Conservation (phyloP, 2,329 filamentous ascomycete species). For the Fusarium tanahbumbuense region DNA sequence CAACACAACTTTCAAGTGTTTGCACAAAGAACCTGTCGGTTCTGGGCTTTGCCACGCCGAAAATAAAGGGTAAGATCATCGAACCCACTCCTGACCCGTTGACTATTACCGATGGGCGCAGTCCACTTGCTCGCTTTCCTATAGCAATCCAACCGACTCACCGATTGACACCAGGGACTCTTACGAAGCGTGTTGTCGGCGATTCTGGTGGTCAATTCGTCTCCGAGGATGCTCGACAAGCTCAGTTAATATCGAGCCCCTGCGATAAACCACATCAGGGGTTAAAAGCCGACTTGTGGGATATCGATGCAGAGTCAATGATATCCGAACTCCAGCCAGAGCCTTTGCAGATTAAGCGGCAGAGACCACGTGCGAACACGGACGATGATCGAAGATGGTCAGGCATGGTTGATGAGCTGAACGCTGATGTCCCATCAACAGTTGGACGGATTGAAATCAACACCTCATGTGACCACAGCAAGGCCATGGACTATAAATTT, state of each 20-base stretch:
- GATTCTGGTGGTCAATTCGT: slow-evolving; percentile 41
- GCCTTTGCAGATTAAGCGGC: slow-evolving; percentile 40
- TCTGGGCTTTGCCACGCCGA: slow-evolving; percentile 15
- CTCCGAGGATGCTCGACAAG: slow-evolving; percentile 32
- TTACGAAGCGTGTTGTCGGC: slow-evolving; percentile 41
- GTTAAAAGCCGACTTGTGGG: slow-evolving; percentile 41
- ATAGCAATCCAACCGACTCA: slow-evolving; percentile 41
- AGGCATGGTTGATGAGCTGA: slow-evolving; percentile 19
- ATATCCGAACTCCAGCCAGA: slow-evolving; percentile 42
- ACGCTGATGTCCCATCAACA: slow-evolving; percentile 4
- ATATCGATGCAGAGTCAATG: slow-evolving; percentile 29
- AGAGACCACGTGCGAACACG: slow-evolving; percentile 8
- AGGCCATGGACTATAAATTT: neutral
- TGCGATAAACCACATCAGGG: slow-evolving; percentile 27
- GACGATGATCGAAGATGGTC: slow-evolving; percentile 30
- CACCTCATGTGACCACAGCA: neutral
- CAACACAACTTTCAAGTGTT: slow-evolving; percentile 7
- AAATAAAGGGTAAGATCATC: neutral
- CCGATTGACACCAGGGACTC: slow-evolving; percentile 43
- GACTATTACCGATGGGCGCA: slow-evolving; percentile 27
- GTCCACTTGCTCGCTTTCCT: slow-evolving; percentile 46
- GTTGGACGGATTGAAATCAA: slow-evolving; percentile 16
- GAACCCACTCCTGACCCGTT: slow-evolving; percentile 27
- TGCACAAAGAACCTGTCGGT: slow-evolving; percentile 11
- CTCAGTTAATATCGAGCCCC: slow-evolving; percentile 33